Evolutionary conservation across 805 yeast species (phyloP).

Genomic region (Lachancea cidri): DNA sequence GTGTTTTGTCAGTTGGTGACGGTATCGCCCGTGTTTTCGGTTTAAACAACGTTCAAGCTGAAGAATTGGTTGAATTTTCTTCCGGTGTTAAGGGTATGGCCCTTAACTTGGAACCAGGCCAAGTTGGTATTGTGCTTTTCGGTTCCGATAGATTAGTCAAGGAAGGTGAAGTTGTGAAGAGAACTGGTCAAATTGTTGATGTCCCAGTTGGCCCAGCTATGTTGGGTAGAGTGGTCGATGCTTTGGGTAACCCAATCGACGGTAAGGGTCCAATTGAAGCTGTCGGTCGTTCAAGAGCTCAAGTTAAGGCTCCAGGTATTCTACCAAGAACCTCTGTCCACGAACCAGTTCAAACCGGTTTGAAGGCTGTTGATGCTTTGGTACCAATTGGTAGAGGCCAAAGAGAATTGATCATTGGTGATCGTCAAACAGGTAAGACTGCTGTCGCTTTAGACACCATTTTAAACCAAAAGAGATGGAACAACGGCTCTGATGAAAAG

Average conservation of each 20-base stretch:
- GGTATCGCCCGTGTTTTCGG: constrained; percentile 99
- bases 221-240: constrained; percentile 99
- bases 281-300: constrained; percentile 85
- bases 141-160: constrained; percentile 98
- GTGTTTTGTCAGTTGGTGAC: constrained; percentile 99
- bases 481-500: constrained; percentile 87
- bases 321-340: constrained; percentile 97
- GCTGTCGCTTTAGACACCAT: constrained; percentile 98
- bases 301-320: constrained; percentile 99
- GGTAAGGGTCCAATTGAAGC: constrained; percentile 98
- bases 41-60: constrained; percentile 99
- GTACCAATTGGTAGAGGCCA: constrained; percentile 99
- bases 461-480: constrained; percentile 99
- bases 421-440: constrained; percentile 99
- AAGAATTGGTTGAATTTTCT: constrained; percentile 98
- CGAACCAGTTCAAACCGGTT: constrained; percentile 99
- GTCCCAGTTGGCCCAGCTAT: constrained; percentile 98
- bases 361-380: constrained; percentile 96
- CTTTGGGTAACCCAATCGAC: constrained; percentile 98
- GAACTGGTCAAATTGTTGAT: constrained; percentile 99
- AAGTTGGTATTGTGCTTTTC: constrained; percentile 99
- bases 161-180: constrained; percentile 99
- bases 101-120: constrained; percentile 99
- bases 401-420: constrained; percentile 99
- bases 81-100: constrained; percentile 99